Percentiles rank a stretch among this genome's conserved stretches.
Evolutionary conservation across 2,329 filamentous ascomycete species (phyloP).

Genomic region (Gaeumannomyces tritici): DNA sequence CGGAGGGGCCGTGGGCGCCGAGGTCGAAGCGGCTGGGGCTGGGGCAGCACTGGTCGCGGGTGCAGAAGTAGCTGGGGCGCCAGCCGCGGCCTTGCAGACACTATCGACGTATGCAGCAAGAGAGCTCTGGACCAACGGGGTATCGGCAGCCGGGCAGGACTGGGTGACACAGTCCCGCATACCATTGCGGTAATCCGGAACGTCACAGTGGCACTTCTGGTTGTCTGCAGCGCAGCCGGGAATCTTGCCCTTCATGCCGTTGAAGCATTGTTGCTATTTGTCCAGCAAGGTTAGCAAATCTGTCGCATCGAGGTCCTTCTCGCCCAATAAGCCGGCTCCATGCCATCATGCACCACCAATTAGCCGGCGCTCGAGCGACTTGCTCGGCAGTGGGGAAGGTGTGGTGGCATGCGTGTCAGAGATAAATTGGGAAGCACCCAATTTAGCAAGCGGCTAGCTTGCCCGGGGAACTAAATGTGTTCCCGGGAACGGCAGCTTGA

Average conservation of each 20-base stretch:
- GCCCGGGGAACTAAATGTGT: too few relatives aligned
- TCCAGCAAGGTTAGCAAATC: not conserved
- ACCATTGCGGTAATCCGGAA: conserved; percentile 9
- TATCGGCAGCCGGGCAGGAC: conserved; percentile 9
- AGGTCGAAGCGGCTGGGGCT: not conserved
- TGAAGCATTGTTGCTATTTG: conserved; percentile 12
- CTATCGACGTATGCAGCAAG: conserved; percentile 10
- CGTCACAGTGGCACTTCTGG: conserved; percentile 10
- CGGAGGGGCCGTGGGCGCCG: not conserved
- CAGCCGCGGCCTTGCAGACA: conserved; percentile 7
- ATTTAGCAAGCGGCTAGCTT: not conserved
- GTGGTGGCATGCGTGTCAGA: not conserved
- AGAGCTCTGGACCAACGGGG: not conserved
- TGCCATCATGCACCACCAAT: not conserved
- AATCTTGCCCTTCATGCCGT: conserved; percentile 7
- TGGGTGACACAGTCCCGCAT: conserved; percentile 11
- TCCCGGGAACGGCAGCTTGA: too few relatives aligned
- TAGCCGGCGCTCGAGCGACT: not conserved
- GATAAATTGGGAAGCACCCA: not conserved
- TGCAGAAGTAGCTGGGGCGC: not conserved
- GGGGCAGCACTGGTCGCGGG: not conserved
- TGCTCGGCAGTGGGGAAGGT: not conserved
- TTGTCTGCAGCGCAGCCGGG: conserved; percentile 7
- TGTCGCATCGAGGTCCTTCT: not conserved
- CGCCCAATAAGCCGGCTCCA: not conserved